Base-by-base conservation (phyloP, 495 filamentous ascomycete genomes). In the Umbilicaria muhlenbergii region DNA sequence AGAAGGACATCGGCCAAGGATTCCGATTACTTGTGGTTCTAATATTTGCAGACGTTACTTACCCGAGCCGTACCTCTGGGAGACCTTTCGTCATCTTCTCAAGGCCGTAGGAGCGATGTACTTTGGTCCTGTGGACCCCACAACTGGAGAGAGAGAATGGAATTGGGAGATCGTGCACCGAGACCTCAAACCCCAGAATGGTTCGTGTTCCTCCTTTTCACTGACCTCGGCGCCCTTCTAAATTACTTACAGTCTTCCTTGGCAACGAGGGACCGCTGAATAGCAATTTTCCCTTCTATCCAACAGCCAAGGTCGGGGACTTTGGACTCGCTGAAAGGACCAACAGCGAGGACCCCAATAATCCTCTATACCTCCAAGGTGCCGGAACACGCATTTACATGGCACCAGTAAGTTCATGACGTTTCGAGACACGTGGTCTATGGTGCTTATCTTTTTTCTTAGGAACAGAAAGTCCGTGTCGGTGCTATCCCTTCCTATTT, bases 161-260 rank as follows among this genome's bases (percentile, higher is more conserved):
- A n/a, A n/a, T 14, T 34, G 32, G 2, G 40, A 50, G 35, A 43
- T 43, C 11, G 44, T 47, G 10, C 48, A 51, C 17, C 34, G 39
- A 28, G 44, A 51, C 34, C 39, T 51, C n/a, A 51, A 47, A 32
- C 48, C 48, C 16, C 17, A 31, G n/a, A 51, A 51, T 18, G 36
- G 48, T 47, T 3, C 18, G 48, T 47, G 7, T 6, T 24, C n/a
- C n/a, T 13, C 18, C 4, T 6, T 42, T 15, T 24, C 12, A 13
- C 16, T 3, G 13, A 6, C 4, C 11, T 15, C 31, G 24, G 8
- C 24, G 24, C 8, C 24, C 1, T 7, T 28, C 24, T 28, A 28
- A 28, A 28, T 44, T 17, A 11, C 16, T 18, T 15, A 11, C 35
- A 47, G 44, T 42, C 34, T 39, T 46, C 35, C 13, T 33, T 10